Evolutionary conservation across 176 grass and related monocot genomes (phyloP), one percentile per base, ranked within the genome.

Genomic region (Microstegium vimineum): DNA sequence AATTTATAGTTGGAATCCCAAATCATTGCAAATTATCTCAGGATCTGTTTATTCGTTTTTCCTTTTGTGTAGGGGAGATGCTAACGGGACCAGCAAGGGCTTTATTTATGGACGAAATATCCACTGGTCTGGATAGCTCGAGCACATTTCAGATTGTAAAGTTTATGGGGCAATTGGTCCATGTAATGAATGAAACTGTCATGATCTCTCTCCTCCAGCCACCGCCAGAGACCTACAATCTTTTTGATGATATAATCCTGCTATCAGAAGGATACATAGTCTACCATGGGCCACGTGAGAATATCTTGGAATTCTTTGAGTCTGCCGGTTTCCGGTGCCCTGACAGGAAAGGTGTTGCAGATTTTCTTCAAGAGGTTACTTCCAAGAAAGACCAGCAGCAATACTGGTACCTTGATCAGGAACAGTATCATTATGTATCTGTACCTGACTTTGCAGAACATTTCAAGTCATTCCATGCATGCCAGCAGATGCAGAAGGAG

Each of bases 81-180:
- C 23, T 94, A 61, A 87, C 86, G 5, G 92, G 92, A 7, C 92
- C 92, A 14, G 92, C 92, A 74, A 86, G 66, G 54, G 92, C 92
- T 52, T 69, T 94, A 37, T 94, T 94, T 81, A 91, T 94, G 92
- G 92, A 94, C 31, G 92, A 94, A 75, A 94, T 94, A 74, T 94
- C 92, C 18, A 94, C 92, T 8, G 92, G 92, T 12, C 87, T 94
- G 23, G 92, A 94, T 80, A 94, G 92, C 28, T 86, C 89, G 51
- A 94, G 89, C 67, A 94, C 92, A 60, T 94, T 89, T 71, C 73
- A 94, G 81, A 91, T 91, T 71, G 86, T 94, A 1, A 91, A 89
- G 43, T 94, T 62, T 51, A 82, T 94, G 16, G 82, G 84, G 6
- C 89, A 94, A 18, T 66, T 85, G 67, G 92, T 91, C 66, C 92